Evolutionary conservation across 306 rosid species (phyloP).

Genomic region (Oxytropis ochrocephala): DNA sequence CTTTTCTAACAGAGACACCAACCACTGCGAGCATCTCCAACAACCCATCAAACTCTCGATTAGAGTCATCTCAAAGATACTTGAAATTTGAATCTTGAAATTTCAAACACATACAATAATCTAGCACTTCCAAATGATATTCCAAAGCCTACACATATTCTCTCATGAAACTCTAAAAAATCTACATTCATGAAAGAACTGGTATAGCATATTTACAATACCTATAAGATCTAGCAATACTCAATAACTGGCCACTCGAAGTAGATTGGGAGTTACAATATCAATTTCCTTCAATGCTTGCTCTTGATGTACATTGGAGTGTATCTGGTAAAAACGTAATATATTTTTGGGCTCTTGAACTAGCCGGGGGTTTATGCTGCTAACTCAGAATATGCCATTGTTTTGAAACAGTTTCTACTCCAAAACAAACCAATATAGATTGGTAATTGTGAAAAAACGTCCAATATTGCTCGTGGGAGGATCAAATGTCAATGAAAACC

Average conservation of each 20-base stretch:
- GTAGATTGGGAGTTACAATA: neutral
- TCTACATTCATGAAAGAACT: neutral
- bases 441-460: slow-evolving; percentile 15
- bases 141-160: neutral
- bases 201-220: slow-evolving; percentile 13
- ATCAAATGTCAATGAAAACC: slow-evolving; percentile 28
- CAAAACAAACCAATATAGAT: slow-evolving; percentile 5
- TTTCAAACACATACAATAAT: neutral
- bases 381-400: slow-evolving; percentile 7
- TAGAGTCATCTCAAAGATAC: too few species aligned
- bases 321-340: neutral
- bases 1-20: too few species aligned
- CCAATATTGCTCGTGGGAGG: slow-evolving; percentile 23
- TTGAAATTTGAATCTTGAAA: slow-evolving; percentile 3
- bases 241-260: slow-evolving; percentile 10
- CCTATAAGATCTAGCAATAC: neutral
- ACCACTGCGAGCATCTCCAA: too few species aligned
- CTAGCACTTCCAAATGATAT: neutral
- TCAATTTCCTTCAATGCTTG: neutral
- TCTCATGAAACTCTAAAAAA: slow-evolving; percentile 5
- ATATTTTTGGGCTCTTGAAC: slow-evolving; percentile 24
- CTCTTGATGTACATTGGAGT: slow-evolving; percentile 10
- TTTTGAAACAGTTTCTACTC: slow-evolving; percentile 6
- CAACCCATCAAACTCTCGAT: too few species aligned
- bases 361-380: slow-evolving; percentile 17